Base-by-base conservation (phyloP, 345 rosid genomes). In the Citrus sinensis region DNA sequence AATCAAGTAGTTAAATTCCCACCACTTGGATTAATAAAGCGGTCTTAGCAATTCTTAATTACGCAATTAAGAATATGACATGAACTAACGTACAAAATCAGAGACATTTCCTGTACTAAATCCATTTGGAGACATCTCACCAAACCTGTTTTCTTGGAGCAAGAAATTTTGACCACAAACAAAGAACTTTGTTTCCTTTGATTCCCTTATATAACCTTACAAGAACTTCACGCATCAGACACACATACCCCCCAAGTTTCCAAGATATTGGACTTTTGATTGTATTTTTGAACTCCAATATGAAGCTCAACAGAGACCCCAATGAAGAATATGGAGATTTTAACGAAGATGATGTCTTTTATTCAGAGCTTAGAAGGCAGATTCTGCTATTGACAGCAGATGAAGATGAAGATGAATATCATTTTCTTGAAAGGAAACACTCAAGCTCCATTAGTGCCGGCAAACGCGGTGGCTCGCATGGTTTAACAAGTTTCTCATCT, bases 371-470 rank as follows among this genome's bases (percentile, higher is more conserved):
- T 29, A 65, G 76, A 70, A 82, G 77, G 81, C 87, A 87, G 83
- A 76, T 89, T 81, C 81, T 86, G 79, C 82, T 83, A 46, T 66
- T 82, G 78, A 89, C 87, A 14, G 87, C 86, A 3, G 89, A 89
- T 6, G 86, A 86, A 2, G 87, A 86, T 6, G 85, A 76, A 13
- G 63, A 32, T 46, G 51, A 42, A 42, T 4, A 46, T 13, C 17
- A 13, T 55, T 35, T 49, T 34, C 59, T 11, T 14, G 54, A 10
- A 34, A 59, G 29, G 14, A 11, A 34, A 58, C 37, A 7, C 22
- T 16, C 59, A 42, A 42, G 65, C 55, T 22, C 68, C 30, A 11
- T 1, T 10, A 17, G 1, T 9, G 30, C 34, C 7, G 7, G 42
- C 25, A 34, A 56, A 4, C 42, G 22, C 20, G 49, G 34, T 54